Evolutionary conservation across 345 rosid species (phyloP), one percentile per base, ranked within the genome.

Genomic region (Tarenaya hassleriana): DNA sequence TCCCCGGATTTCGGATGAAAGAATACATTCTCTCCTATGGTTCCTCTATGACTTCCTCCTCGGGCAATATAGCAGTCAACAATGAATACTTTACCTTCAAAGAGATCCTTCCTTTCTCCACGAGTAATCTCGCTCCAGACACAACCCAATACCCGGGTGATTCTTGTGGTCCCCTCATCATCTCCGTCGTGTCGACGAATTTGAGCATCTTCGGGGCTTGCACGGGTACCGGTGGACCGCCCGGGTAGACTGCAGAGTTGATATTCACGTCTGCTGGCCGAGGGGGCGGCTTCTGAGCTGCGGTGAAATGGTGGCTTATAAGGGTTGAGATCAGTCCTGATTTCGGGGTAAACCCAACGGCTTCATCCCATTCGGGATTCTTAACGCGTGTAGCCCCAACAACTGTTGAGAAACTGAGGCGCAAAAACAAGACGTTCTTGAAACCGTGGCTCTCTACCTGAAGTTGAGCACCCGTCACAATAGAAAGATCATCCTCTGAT

Each of bases 61-160:
- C 94, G 1, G 77, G 79, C 58, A 73, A 14, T 41, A 81, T 31
- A 4, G 71, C 69, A 49, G 94, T 78, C 52, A 92, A 65, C 14
- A 92, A 68, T 14, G 98, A 88, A 75, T 83, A 92, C 80, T 75
- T 92, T 8, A 85, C 98, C 57, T 81, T 90, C 35, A 88, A 73
- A 44, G 94, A 92, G 69, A 92, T 92, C 71, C 72, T 79, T 48
- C 95, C 98, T 56, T 77, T 84, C 79, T 88, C 96, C 5, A 88
- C 95, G 8, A 69, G 47, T 19, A 92, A 69, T 47, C 79, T 83
- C 41, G 97, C 98, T 47, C 98, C 98, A 0, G 98, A 85, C 10
- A 88, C 91, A 47, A 81, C 86, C 98, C 98, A 92, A 67, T 92
- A 92, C 13, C 98, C 97, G 0, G 98, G 98, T 62, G 75, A 69